Percentiles rank a stretch among this genome's conserved stretches.
phyloP scores from a whole-genome alignment of 2,329 filamentous ascomycete genomes.

The Dothistroma pini region DNA sequence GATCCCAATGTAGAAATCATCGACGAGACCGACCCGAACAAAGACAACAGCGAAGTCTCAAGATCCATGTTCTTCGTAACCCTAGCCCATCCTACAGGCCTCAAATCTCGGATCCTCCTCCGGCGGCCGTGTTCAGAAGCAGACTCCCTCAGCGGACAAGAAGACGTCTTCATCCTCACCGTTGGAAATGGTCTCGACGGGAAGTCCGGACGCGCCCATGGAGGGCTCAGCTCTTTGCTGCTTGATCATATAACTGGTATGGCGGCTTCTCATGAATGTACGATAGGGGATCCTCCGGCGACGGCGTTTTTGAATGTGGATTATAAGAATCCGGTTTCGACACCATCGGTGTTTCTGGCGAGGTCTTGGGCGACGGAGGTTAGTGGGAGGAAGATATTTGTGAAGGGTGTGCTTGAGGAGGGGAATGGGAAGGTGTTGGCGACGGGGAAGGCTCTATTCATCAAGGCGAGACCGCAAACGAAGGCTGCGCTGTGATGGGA shows the following conservation, averaged over 20 bases:
- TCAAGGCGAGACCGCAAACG: conserved; percentile 9
- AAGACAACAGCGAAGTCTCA: background rate
- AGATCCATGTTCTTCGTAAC: conserved; percentile 21
- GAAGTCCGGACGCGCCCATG: conserved; percentile 24
- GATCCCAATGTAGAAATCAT: conserved; percentile 4
- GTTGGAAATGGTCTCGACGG: conserved; percentile 24
- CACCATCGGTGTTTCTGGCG: conserved; percentile 21
- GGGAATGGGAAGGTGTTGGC: conserved; percentile 20
- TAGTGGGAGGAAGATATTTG: conserved; percentile 20
- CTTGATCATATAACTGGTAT: conserved; percentile 23
- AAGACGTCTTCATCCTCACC: conserved; percentile 22
- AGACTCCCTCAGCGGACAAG: conserved; percentile 13
- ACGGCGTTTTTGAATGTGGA: conserved; percentile 26
- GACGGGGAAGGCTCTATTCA: conserved; percentile 22
- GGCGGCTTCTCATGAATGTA: conserved; percentile 6
- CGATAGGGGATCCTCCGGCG: conserved; percentile 13
- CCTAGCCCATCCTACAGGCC: conserved; percentile 12
- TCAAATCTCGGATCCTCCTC: conserved; percentile 20
- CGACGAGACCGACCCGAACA: background rate
- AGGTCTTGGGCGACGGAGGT: conserved; percentile 21
- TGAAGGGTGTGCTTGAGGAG: conserved; percentile 22
- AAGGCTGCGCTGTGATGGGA: conserved; percentile 1
- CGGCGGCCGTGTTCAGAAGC: conserved; percentile 18
- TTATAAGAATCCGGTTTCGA: conserved; percentile 23
- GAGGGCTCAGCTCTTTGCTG: conserved; percentile 22